Percentiles rank a stretch among this genome's conserved stretches.
phyloP scores from a whole-genome alignment of 1,284 basidiomycete genomes.

The Leccinum solheimii region DNA sequence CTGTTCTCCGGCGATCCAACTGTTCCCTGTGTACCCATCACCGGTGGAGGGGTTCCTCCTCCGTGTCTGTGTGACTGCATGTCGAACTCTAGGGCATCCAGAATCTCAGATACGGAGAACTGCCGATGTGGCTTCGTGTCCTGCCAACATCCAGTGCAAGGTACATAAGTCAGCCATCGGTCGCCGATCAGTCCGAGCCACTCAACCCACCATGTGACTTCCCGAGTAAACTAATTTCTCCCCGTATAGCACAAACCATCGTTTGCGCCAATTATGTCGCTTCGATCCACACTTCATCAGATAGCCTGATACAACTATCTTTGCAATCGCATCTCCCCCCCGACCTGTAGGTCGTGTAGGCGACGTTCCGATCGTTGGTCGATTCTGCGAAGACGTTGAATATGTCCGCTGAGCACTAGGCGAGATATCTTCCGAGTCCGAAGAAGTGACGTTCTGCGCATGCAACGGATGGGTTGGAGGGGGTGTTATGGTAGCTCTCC shows the following conservation, averaged over 20 bases:
- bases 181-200: conserved; percentile 8
- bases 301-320: conserved; percentile 85
- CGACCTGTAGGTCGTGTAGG: conserved; percentile 38
- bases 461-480: conserved; percentile 41
- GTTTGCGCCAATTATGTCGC: conserved; percentile 92
- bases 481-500: conserved; percentile 41
- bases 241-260: conserved; percentile 85
- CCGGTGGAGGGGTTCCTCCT: conserved; percentile 33
- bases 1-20: conserved; percentile 35
- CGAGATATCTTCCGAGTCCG: conserved; percentile 73
- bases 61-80: conserved; percentile 48
- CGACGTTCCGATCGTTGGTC: conserved; percentile 38
- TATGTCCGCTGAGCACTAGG: conserved; percentile 40
- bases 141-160: conserved; percentile 42
- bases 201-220: conserved; percentile 80
- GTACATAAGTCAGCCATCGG: conserved; percentile 14
- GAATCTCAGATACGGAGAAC: conserved; percentile 81
- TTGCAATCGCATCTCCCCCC: conserved; percentile 55
- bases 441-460: conserved; percentile 56
- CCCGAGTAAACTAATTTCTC: conserved; percentile 82
- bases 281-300: conserved; percentile 96
- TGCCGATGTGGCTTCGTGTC: conserved; percentile 85
- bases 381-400: conserved; percentile 44
- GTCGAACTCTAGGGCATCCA: conserved; percentile 92
- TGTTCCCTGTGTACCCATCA: conserved; percentile 39